These are phyloP conservation scores for Xylona heveae DNA, from an alignment of 495 filamentous ascomycete genomes.

Conservation along the genomic window DNA sequence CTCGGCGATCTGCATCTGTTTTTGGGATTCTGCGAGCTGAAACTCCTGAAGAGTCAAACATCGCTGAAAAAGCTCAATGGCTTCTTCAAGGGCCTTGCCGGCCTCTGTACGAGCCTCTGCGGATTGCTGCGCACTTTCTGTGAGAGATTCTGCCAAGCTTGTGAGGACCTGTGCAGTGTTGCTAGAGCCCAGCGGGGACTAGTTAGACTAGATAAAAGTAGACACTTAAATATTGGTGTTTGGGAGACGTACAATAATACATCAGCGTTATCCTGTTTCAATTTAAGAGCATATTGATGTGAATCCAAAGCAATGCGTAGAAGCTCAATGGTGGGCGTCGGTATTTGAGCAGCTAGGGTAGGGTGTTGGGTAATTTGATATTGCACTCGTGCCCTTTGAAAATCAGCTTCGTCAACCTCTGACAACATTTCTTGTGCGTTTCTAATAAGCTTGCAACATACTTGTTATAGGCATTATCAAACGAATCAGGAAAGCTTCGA, in stretches of 20 bases:
- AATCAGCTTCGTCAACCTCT: constrained; percentile 5
- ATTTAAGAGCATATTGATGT: constrained; percentile 31
- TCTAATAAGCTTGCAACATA: constrained; percentile 13
- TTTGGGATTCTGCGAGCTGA: constrained; percentile 29
- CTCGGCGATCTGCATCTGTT: constrained; percentile 18
- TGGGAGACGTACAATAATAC: constrained; percentile 36
- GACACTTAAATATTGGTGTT: no score
- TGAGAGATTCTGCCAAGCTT: constrained; percentile 35
- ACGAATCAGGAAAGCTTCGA: constrained; percentile 29
- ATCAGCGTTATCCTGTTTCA: constrained; percentile 41
- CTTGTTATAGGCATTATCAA: constrained; percentile 62
- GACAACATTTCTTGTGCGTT: constrained; percentile 6
- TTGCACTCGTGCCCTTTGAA: constrained; percentile 33
- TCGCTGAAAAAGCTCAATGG: constrained; percentile 37
- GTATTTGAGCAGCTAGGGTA: constrained; percentile 30
- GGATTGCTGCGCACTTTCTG: constrained; percentile 21
- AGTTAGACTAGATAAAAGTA: background rate
- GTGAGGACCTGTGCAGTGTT: constrained; percentile 48
- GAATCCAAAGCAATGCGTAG: constrained; percentile 35
- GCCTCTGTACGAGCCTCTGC: constrained; percentile 21
- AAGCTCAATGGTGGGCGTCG: constrained; percentile 25
- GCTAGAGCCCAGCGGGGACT: constrained; percentile 6
- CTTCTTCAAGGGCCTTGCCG: constrained; percentile 32
- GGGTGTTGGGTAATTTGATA: constrained; percentile 42
- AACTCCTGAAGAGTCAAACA: constrained; percentile 37